A percentile compares a stretch with the other conserved stretches of the same genome.
Conservation (phyloP, 1,139 yeast species). For the Suhomyces anneliseae region DNA sequence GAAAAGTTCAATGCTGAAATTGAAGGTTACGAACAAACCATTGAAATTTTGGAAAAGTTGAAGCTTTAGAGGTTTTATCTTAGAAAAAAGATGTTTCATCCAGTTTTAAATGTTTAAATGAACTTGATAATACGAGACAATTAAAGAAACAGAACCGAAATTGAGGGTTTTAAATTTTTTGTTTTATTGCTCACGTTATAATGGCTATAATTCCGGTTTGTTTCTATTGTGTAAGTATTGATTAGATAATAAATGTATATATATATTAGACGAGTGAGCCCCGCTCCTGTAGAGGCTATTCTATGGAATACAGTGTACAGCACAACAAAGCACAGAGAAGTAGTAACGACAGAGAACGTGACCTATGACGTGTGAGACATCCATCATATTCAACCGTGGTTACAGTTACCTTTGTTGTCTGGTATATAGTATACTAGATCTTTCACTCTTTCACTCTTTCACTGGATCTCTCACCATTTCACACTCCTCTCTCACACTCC, state of each 20-base stretch:
- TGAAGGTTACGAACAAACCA: slow-evolving; percentile 79
- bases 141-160: too few relatives aligned
- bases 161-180: too few relatives aligned
- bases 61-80: slow-evolving; percentile 44
- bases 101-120: neutral
- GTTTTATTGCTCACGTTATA: too few relatives aligned
- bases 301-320: too few relatives aligned
- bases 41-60: slow-evolving; percentile 70
- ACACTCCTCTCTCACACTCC: neutral
- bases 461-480: neutral
- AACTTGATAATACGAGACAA: too few relatives aligned
- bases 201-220: neutral
- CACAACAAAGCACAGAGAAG: neutral
- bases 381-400: too few relatives aligned
- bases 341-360: neutral
- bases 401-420: too few relatives aligned
- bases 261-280: neutral
- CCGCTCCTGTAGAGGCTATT: too few relatives aligned
- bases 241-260: neutral
- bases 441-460: neutral
- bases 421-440: neutral
- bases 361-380: too few relatives aligned
- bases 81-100: neutral
- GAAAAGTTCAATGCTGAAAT: slow-evolving; percentile 81
- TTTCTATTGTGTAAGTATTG: neutral